Base-by-base conservation (phyloP, 2,329 filamentous ascomycete genomes). In the Teratosphaeria zuluensis region DNA sequence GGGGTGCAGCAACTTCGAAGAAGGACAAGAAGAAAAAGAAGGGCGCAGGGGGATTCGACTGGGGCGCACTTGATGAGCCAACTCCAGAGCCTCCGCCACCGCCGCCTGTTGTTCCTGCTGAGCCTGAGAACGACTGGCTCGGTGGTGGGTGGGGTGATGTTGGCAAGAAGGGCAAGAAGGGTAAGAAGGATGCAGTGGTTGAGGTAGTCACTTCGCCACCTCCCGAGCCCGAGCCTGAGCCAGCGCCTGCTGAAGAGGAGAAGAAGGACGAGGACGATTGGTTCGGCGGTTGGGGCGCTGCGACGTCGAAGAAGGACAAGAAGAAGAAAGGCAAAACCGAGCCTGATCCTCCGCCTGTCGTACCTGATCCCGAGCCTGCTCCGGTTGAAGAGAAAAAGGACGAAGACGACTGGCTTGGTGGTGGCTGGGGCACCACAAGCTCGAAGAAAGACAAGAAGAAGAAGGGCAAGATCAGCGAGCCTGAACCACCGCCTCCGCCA, bases 331-430 rank as follows among this genome's bases (percentile, higher is more conserved):
- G 80, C 54, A 53, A 56, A 32, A 21, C 57, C 8, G 48, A 63
- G 19, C 54, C 63, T n/a, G 64, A 65, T 9, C 61, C 63, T 16
- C 63, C 63, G 55, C 62, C 59, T 9, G 61, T 69, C 48, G 51
- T 59, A 3, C 66, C 67, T 16, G 67, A 71, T 51, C 62, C 65
- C 8, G 62, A 64, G 38, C 59, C 64, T 11, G 33, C 42, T 48
- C 42, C n/a, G 28, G 62, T 61, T n/a, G 57, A 58, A 12, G 59
- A 61, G 42, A 64, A 62, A 3, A 64, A 67, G 16, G 73, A 73
- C 53, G 79, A 80, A 55, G 66, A 66, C 28, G 80, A 80, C 61
- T 82, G 83, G 64, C 83, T 82, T 69, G 78, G 75, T 61, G 80
- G 80, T 53, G 42, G 42, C 42, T 48, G 42, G 42, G 42, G 42